Evolutionary conservation across 1,284 basidiomycete species (phyloP).

Genomic region (Fomes fomentarius): DNA sequence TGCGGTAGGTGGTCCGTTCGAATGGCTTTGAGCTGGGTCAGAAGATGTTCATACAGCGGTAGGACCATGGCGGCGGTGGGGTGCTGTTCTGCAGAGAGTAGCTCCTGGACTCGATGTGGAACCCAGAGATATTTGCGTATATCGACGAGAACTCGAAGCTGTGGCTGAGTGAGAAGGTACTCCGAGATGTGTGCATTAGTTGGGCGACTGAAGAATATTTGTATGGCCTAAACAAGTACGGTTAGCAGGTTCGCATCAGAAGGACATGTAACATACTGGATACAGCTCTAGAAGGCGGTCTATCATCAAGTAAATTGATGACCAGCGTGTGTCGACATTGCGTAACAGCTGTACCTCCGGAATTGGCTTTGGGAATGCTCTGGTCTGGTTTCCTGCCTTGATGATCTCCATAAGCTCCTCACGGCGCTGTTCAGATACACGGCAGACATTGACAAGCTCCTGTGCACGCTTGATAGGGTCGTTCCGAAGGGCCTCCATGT

Average conservation of each 20-base stretch:
- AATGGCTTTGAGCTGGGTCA: background rate
- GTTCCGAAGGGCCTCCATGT: constrained; percentile 19
- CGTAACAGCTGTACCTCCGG: constrained; percentile 23
- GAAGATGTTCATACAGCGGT: constrained; percentile 11
- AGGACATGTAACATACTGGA: constrained; percentile 8
- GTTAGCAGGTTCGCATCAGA: background rate
- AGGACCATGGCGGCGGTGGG: constrained; percentile 30
- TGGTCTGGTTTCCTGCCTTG: constrained; percentile 19
- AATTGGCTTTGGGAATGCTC: background rate
- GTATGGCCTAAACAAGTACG: background rate
- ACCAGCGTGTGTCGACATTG: constrained; percentile 36
- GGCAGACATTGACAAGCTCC: constrained; percentile 25
- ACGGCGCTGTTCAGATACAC: constrained; percentile 31
- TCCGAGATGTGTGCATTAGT: background rate
- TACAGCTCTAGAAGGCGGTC: constrained; percentile 32
- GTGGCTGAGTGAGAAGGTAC: background rate
- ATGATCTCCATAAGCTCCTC: constrained; percentile 26
- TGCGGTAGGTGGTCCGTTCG: constrained; percentile 8
- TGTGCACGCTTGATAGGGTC: constrained; percentile 30
- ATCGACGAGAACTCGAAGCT: constrained; percentile 12
- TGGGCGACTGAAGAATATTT: background rate
- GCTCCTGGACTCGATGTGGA: constrained; percentile 29
- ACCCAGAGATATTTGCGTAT: constrained; percentile 19
- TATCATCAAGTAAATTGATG: constrained; percentile 36
- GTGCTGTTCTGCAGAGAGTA: constrained; percentile 31